phyloP scores from a whole-genome alignment of 179 eudicot genomes.

The Amaranthus tricolor region DNA sequence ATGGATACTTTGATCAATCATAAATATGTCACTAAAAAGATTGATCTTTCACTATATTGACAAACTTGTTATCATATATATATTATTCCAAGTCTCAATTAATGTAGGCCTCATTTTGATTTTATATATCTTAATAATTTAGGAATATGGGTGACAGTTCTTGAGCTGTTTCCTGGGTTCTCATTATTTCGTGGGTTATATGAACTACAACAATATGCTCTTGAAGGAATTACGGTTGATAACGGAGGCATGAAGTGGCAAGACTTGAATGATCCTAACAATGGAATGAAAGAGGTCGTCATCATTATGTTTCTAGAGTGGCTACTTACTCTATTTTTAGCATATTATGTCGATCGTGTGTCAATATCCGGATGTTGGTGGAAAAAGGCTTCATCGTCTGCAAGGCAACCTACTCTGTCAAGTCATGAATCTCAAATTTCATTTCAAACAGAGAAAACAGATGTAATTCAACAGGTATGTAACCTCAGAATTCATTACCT shows the following conservation, averaged over 20 bases:
- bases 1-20: background rate
- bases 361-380: slow-evolving; percentile 49
- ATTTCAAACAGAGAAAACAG: slow-evolving; percentile 55
- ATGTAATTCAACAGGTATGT: slow-evolving; percentile 69
- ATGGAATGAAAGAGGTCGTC: slow-evolving; percentile 67
- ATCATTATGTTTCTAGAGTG: slow-evolving; percentile 69
- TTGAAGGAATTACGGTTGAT: slow-evolving; percentile 40
- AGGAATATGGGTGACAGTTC: slow-evolving; percentile 68
- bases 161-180: slow-evolving; percentile 84
- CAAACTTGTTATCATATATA: background rate
- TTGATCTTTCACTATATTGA: background rate
- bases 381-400: slow-evolving; percentile 36
- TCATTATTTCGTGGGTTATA: slow-evolving; percentile 64
- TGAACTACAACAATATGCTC: slow-evolving; percentile 56
- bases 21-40: background rate
- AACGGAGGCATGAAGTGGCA: slow-evolving; percentile 61
- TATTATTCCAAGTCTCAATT: no score
- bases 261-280: slow-evolving; percentile 47
- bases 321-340: slow-evolving; percentile 49
- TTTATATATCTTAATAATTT: slow-evolving; percentile 3
- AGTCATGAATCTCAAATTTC: slow-evolving; percentile 49
- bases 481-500: no score
- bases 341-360: slow-evolving; percentile 55
- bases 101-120: slow-evolving; percentile 11
- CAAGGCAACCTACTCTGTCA: slow-evolving; percentile 38